Conservation (phyloP, 345 rosid genomes). For the Sapria himalayana region DNA sequence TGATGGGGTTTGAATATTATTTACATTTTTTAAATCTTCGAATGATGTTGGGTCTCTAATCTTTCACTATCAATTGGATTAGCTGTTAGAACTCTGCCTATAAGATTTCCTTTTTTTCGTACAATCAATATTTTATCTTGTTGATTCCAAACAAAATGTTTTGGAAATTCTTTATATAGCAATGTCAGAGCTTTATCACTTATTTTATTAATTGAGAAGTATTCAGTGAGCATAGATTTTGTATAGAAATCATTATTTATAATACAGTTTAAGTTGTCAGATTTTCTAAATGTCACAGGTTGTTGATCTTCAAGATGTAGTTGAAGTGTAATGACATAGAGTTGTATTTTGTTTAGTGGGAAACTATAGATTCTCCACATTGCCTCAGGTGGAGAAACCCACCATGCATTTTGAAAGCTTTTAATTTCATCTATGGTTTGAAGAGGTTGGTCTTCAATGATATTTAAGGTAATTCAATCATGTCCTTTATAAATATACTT, state of each 20-base stretch:
- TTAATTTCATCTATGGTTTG: neutral
- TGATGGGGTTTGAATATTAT: neutral
- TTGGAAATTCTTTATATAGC: too few species aligned
- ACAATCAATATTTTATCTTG: neutral
- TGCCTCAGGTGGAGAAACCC: constrained; percentile 3
- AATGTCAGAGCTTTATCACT: too few species aligned
- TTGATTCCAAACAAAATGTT: constrained; percentile 2
- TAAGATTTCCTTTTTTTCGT: neutral
- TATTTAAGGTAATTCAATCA: neutral
- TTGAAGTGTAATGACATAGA: neutral
- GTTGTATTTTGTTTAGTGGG: neutral
- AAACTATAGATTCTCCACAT: neutral
- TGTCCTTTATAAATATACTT: neutral
- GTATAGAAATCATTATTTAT: neutral
- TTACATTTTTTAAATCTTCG: neutral
- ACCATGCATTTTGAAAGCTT: neutral
- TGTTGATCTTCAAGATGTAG: neutral
- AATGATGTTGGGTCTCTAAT: neutral
- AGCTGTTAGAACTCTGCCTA: too few species aligned
- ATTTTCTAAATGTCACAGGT: neutral
- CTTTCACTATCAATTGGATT: neutral
- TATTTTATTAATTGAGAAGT: too few species aligned
- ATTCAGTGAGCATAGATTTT: too few species aligned
- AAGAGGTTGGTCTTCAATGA: neutral
- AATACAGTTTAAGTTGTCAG: neutral